These are phyloP conservation scores for Trametes meyenii DNA, from an alignment of 768 basidiomycete genomes.

Conservation along the genomic window DNA sequence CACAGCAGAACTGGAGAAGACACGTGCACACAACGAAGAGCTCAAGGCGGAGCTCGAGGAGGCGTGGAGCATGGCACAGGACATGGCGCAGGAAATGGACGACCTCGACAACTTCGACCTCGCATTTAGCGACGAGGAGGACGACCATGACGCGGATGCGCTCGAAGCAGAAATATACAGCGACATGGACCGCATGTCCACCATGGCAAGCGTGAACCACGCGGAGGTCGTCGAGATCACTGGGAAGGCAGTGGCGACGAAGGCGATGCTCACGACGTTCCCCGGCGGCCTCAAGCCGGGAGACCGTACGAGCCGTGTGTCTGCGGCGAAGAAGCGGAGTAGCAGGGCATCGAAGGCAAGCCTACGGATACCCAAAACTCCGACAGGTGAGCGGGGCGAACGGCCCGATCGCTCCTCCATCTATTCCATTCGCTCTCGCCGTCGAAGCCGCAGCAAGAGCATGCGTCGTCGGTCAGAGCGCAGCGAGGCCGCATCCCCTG, in stretches of 20 bases:
- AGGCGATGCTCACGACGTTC: constrained; percentile 36
- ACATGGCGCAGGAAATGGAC: constrained; percentile 73
- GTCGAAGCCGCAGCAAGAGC: constrained; percentile 30
- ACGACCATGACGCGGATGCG: constrained; percentile 17
- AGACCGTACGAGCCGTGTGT: constrained; percentile 48
- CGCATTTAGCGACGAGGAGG: constrained; percentile 23
- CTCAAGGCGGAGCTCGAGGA: constrained; percentile 76
- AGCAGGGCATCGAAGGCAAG: constrained; percentile 66
- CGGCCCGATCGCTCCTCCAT: constrained; percentile 22
- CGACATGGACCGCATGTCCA: constrained; percentile 22
- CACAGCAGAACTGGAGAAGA: constrained; percentile 54
- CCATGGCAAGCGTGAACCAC: constrained; percentile 28
- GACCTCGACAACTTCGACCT: constrained; percentile 47
- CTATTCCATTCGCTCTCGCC: constrained; percentile 18
- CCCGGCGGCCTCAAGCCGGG: constrained; percentile 31
- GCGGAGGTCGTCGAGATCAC: constrained; percentile 42
- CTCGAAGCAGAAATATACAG: constrained; percentile 35
- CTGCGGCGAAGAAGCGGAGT: constrained; percentile 68
- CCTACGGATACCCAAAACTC: constrained; percentile 56
- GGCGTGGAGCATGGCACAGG: constrained; percentile 79
- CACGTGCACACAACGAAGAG: constrained; percentile 50
- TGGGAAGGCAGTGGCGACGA: constrained; percentile 41
- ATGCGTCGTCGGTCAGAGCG: constrained; percentile 19
- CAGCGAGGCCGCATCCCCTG: constrained; percentile 4
- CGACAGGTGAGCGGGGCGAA: constrained; percentile 22